Base-by-base conservation (phyloP, 306 rosid species). In the Cucumis cinereus region DNA sequence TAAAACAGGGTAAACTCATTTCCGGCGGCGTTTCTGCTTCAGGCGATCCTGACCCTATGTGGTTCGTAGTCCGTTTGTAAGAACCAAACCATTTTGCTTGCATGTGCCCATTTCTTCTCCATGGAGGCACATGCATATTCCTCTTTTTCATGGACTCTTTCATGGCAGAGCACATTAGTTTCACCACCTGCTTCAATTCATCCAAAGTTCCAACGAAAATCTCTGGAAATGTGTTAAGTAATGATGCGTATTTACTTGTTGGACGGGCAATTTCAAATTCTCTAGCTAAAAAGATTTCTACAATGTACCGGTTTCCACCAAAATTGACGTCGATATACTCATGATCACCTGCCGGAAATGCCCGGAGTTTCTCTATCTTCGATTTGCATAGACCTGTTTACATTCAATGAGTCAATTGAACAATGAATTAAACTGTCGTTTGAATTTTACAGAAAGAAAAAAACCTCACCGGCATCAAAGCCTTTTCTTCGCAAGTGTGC, bases 221-320 rank as follows among this genome's bases (percentile, higher is more conserved):
- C 2, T 1, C 13, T 0, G 98, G 98, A n/a, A 94, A 83, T 43
- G 82, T 68, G 23, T 86, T 70, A 10, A 90, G 79, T 15, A 91
- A 33, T 0, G 95, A 84, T 2, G 86, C 50, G 78, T 89, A 92
- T 73, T 79, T 81, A 4, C 11, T 40, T 0, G 95, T 90, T 2
- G 99, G 89, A 11, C 99, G 96, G 36, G 95, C 99, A 69, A 94
- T 87, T 76, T 86, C 85, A 7, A 91, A 94, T 76, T 88, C 88
- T 7, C 83, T 62, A 0, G 77, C 84, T 4, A 94, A 79, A 19
- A 49, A 86, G 19, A 83, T 80, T 73, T 90, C 97, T 4, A 92
- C 77, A 0, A 94, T 82, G 89, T 86, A 94, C 2, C 97, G 89
- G 36, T 64, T 87, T 56, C 88, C 89, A 0, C 77, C 38, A 0